A percentile compares a stretch with the other conserved stretches of the same genome.
Conservation (phyloP, 2,329 filamentous ascomycete species). For the Pseudogymnoascus sp. region DNA sequence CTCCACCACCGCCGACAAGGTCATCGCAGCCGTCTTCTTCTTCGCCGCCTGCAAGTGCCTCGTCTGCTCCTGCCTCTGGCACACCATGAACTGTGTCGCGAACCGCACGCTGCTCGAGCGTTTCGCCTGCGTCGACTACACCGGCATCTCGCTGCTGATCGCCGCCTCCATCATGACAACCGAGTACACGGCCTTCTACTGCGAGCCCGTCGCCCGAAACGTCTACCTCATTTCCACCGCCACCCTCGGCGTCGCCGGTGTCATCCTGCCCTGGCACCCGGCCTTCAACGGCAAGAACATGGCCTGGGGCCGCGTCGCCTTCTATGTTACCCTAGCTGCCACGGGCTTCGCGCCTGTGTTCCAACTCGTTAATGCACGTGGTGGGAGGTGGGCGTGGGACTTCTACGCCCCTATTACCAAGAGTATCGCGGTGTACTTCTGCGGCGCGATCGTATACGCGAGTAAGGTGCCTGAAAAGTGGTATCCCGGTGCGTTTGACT, state of each 20-base stretch:
- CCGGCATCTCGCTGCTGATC: conserved; percentile 89
- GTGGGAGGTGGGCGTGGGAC: conserved; percentile 70
- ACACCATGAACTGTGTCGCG: conserved; percentile 96
- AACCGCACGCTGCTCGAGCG: conserved; percentile 84
- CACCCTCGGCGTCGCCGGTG: conserved; percentile 73
- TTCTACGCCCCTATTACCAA: conserved; percentile 88
- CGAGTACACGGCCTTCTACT: conserved; percentile 98
- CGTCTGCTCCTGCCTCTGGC: conserved; percentile 92
- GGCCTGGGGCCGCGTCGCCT: conserved; percentile 85
- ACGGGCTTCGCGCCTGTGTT: conserved; percentile 86
- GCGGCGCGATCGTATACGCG: conserved; percentile 80
- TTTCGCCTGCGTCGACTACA: conserved; percentile 97
- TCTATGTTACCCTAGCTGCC: conserved; percentile 78
- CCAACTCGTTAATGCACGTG: conserved; percentile 73
- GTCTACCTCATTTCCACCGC: conserved; percentile 79
- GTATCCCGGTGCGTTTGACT: conserved; percentile 90
- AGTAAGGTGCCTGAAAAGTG: conserved; percentile 89
- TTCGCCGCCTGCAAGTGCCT: conserved; percentile 92
- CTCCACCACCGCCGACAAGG: conserved; percentile 79
- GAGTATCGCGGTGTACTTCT: conserved; percentile 77
- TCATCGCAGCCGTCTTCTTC: conserved; percentile 92
- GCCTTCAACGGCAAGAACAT: conserved; percentile 88
- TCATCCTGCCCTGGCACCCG: conserved; percentile 92
- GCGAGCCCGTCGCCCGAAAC: conserved; percentile 81
- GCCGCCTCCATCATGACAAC: conserved; percentile 96